Evolutionary conservation across 2,329 filamentous ascomycete genomes (phyloP).

Genomic region (Chaetomium globosum): DNA sequence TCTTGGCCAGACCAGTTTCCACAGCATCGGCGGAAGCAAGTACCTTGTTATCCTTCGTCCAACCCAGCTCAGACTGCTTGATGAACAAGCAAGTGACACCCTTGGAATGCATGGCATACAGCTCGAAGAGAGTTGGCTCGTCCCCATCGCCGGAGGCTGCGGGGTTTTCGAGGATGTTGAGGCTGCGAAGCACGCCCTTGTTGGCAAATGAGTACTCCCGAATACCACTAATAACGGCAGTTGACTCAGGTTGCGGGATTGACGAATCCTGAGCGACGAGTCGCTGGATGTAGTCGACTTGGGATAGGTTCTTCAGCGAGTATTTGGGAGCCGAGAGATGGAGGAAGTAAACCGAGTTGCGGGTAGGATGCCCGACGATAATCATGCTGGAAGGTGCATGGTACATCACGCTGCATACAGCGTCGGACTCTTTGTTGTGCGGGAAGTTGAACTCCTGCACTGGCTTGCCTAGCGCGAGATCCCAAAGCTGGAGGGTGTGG

Average conservation of each 20-base stretch:
- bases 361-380: slow-evolving; percentile 90
- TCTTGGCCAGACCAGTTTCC: slow-evolving; percentile 70
- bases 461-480: slow-evolving; percentile 89
- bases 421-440: slow-evolving; percentile 92
- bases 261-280: slow-evolving; percentile 71
- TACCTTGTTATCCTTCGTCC: slow-evolving; percentile 88
- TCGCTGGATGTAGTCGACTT: slow-evolving; percentile 83
- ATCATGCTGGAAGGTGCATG: slow-evolving; percentile 92
- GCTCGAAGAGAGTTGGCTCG: slow-evolving; percentile 81
- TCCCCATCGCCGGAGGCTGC: slow-evolving; percentile 64
- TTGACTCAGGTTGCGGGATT: slow-evolving; percentile 85
- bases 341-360: slow-evolving; percentile 96
- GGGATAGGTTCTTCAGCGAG: slow-evolving; percentile 76
- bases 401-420: slow-evolving; percentile 96
- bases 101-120: slow-evolving; percentile 97
- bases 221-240: slow-evolving; percentile 94
- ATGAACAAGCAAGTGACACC: slow-evolving; percentile 89
- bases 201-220: slow-evolving; percentile 91
- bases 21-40: slow-evolving; percentile 76
- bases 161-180: slow-evolving; percentile 80
- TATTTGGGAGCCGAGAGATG: slow-evolving; percentile 95
- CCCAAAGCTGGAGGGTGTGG: slow-evolving; percentile 97
- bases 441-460: slow-evolving; percentile 97
- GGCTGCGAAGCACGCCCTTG: slow-evolving; percentile 82
- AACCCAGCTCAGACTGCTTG: slow-evolving; percentile 86